Base-by-base conservation (phyloP, 805 yeast genomes). In the Spathaspora gorwiae region DNA sequence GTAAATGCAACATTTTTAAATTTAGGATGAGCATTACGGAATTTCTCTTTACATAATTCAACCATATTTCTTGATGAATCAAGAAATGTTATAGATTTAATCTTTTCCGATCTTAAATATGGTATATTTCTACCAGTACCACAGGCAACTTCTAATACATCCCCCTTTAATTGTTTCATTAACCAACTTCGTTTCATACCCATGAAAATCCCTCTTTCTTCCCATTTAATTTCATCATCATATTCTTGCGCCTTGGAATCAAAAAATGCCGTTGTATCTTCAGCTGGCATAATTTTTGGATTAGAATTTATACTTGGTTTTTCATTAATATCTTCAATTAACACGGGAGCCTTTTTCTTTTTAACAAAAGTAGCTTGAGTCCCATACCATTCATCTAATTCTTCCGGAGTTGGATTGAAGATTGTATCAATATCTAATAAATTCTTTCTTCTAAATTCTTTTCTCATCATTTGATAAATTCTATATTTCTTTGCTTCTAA, bases 81-180 rank as follows among this genome's bases (percentile, higher is more conserved):
- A 40, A 90, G 65, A 54, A 87, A 88, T 0, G 98, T 92, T 34
- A 88, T 77, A 0, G 96, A 85, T 40, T 76, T 73, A 29, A 92
- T 67, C 26, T 70, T 60, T 1, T 77, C 72, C 15, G 82, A 77
- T 43, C 83, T 76, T 54, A 89, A 65, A 60, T 84, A 90, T 40
- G 84, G 82, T 46, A 92, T 77, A 60, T 94, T 94, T 64, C 98
- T 77, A 6, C 99, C 98, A 0, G 99, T 94, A 47, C 99, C 99
- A 59, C 95, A 87, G 0, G 97, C 84, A 9, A 92, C 94, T 64
- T 94, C 99, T 46, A 94, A 68, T 1, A 90, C 97, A 60, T 94
- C 97, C 19, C 99, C 99, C 47, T 72, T 68, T 41, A 84, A 77
- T 49, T 85, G 86, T 33, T 72, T 77, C 90, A 87, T 86, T 39